phyloP scores from a whole-genome alignment of 129 eudicot genomes.

The Chrysanthemum seticuspe region DNA sequence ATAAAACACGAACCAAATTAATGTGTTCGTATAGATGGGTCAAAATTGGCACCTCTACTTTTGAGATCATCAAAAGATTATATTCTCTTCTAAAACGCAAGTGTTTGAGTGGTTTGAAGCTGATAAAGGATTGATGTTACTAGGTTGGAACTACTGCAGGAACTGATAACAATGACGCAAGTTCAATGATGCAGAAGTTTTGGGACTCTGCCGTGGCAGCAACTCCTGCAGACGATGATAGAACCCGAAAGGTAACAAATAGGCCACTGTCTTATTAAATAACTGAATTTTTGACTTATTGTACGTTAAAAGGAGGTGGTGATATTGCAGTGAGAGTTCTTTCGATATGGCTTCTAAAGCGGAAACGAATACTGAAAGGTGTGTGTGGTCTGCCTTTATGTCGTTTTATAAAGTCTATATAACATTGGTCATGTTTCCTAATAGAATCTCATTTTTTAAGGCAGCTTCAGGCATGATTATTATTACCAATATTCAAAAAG shows the following conservation, averaged over 20 bases:
- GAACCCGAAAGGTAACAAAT: constrained; percentile 65
- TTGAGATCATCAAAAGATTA: too few relatives aligned
- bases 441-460: too few relatives aligned
- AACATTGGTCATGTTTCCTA: background rate
- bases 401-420: background rate
- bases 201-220: constrained; percentile 95
- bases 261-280: background rate
- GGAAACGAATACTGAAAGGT: constrained; percentile 76
- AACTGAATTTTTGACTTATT: background rate
- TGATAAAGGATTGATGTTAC: background rate
- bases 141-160: constrained; percentile 81
- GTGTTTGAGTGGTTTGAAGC: background rate
- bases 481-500: too few relatives aligned
- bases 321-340: constrained; percentile 68
- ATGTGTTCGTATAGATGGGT: background rate
- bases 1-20: too few relatives aligned
- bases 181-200: constrained; percentile 86
- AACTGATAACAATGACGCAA: constrained; percentile 67
- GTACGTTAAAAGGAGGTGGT: constrained; percentile 1
- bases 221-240: constrained; percentile 72
- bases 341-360: constrained; percentile 69
- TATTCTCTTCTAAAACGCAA: background rate
- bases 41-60: background rate
- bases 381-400: background rate
- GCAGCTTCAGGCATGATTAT: too few relatives aligned